phyloP scores from a whole-genome alignment of 2,329 filamentous ascomycete species.

The Tolypocladium nubicola region DNA sequence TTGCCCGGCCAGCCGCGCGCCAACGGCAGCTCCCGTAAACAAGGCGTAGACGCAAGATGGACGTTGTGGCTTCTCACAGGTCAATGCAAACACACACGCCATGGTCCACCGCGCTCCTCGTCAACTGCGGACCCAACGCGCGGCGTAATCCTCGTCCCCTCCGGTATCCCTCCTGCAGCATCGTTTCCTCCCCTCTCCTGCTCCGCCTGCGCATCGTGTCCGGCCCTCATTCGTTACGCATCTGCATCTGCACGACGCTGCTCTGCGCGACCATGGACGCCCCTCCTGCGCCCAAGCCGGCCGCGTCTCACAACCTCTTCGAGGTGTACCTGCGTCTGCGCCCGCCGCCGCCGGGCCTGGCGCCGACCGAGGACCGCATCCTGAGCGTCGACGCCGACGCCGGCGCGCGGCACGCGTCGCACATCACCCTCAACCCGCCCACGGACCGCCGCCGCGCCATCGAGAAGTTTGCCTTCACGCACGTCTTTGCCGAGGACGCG shows the following conservation, averaged over 20 bases:
- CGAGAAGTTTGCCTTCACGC: constrained; percentile 90
- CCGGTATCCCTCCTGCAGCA: not conserved
- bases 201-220: not conserved
- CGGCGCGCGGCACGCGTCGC: constrained; percentile 40
- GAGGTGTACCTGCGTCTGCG: constrained; percentile 84
- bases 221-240: not conserved
- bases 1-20: not conserved
- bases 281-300: not conserved
- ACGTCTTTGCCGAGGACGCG: constrained; percentile 80
- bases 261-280: constrained; percentile 22
- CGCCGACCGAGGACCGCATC: constrained; percentile 50
- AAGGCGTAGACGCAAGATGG: not conserved
- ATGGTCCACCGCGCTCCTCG: not conserved
- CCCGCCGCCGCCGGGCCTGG: constrained; percentile 42
- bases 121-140: not conserved
- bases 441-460: constrained; percentile 79
- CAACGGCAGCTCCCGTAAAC: not conserved
- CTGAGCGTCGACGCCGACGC: constrained; percentile 60
- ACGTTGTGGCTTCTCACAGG: not conserved
- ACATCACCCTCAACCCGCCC: constrained; percentile 70
- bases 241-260: not conserved
- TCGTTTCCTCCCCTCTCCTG: not conserved
- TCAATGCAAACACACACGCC: not conserved
- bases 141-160: not conserved
- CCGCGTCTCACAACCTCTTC: constrained; percentile 52